Base-by-base conservation (phyloP, 495 filamentous ascomycete genomes). In the Lepidopterella palustris region DNA sequence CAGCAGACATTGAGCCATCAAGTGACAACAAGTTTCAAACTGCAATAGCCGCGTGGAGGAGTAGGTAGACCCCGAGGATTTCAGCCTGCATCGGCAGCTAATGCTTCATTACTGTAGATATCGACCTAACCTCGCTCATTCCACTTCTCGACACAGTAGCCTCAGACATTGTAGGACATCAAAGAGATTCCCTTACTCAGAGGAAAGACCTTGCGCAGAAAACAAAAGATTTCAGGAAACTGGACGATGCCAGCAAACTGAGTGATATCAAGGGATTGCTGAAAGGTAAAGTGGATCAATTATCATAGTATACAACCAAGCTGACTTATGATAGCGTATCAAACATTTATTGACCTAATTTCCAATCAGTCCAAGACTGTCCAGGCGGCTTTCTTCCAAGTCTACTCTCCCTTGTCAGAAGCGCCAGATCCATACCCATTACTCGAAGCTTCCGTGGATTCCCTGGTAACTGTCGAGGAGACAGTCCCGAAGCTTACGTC, bases 161-260 rank as follows among this genome's bases (percentile, higher is more conserved):
- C 5, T 90, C 90, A 3, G 95, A 99, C 66, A 90, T 99, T 49
- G 89, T 97, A 42, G 77, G 87, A 40, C 87, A 90, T 68, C 93
- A 99, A 69, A 83, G 90, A 62, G 95, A 97, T 73, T 85, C 91
- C 20, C 84, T 96, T 9, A 84, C 96, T 13, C 92, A 97, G 70
- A 83, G 93, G 48, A 99, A 99, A 68, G 93, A 99, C 54, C 80
- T 99, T 18, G 93, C 93, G 15, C 92, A 96, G 73, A 97, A 96
- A 77, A 99, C 93, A 2, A 99, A 97, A 70, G 93, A 97, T 71
- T 99, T 96, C 66, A 78, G 90, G 62, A 99, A 97, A 72, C 80
- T 96, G 2, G 93, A 97, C 56, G 95, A 99, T 77, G 79, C 88
- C 10, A 84, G 82, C 35, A 97, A 97, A 73, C 78, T 97, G 20